phyloP scores from a whole-genome alignment of 495 filamentous ascomycete genomes.

The Aspergillus biplanus region DNA sequence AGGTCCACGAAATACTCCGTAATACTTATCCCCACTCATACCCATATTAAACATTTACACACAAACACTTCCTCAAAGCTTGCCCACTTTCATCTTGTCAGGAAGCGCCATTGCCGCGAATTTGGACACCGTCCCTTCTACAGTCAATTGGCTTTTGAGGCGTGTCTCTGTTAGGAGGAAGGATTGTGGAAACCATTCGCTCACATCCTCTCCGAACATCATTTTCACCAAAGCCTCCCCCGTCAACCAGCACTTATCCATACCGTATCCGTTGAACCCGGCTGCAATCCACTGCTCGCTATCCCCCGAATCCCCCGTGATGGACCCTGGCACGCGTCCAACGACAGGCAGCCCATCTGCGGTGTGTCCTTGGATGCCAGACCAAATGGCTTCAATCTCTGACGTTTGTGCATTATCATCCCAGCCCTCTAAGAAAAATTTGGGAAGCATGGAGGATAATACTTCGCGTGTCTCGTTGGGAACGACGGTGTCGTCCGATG shows the following conservation, averaged over 20 bases:
- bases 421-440: not conserved
- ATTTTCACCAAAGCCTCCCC: not conserved
- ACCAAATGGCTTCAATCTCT: not conserved
- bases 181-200: too few relatives aligned
- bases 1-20: too few relatives aligned
- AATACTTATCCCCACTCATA: too few relatives aligned
- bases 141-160: too few relatives aligned
- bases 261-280: not conserved
- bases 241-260: constrained; percentile 5
- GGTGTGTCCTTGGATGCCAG: not conserved
- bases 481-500: too few relatives aligned
- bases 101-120: too few relatives aligned
- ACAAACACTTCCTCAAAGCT: too few relatives aligned
- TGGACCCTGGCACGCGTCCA: not conserved
- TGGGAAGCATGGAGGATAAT: not conserved
- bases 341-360: not conserved
- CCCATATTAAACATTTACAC: too few relatives aligned
- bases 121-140: too few relatives aligned
- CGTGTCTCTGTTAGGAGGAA: too few relatives aligned
- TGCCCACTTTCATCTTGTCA: too few relatives aligned
- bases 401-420: not conserved
- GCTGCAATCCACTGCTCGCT: constrained; percentile 2
- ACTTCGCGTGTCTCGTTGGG: too few relatives aligned
- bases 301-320: not conserved
- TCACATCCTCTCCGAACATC: not conserved